Evolutionary conservation across 176 grass and related monocot genomes (phyloP).

Genomic region (Oryza officinalis): DNA sequence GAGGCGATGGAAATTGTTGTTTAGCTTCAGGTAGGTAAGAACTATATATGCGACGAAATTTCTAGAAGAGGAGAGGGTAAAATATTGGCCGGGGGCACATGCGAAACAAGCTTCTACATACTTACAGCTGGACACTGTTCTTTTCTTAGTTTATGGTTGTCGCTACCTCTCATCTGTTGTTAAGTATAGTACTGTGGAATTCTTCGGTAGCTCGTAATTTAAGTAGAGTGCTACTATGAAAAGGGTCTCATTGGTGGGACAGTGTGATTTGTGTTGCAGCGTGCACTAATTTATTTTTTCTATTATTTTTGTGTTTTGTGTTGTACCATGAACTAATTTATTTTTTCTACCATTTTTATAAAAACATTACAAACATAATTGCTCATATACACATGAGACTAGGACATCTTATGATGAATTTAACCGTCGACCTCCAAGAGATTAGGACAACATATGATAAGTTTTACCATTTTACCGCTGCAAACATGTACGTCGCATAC

Average conservation of each 20-base stretch:
- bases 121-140: background rate
- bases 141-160: background rate
- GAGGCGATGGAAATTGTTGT: background rate
- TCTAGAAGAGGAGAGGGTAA: slow-evolving; percentile 8
- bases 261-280: background rate
- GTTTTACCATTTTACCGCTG: no score
- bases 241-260: background rate
- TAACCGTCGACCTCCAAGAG: no score
- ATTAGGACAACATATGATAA: no score
- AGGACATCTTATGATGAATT: no score
- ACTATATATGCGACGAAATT: background rate
- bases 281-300: background rate
- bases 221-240: background rate
- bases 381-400: no score
- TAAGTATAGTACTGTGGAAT: background rate
- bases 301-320: no score
- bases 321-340: no score
- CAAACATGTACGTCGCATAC: no score
- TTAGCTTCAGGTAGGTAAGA: slow-evolving; percentile 14
- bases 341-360: no score
- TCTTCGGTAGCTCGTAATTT: background rate
- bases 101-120: background rate
- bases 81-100: background rate
- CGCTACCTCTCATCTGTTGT: background rate
- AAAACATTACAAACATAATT: no score